Base-by-base conservation (phyloP, 495 filamentous ascomycete species). In the Neurospora terricola region DNA sequence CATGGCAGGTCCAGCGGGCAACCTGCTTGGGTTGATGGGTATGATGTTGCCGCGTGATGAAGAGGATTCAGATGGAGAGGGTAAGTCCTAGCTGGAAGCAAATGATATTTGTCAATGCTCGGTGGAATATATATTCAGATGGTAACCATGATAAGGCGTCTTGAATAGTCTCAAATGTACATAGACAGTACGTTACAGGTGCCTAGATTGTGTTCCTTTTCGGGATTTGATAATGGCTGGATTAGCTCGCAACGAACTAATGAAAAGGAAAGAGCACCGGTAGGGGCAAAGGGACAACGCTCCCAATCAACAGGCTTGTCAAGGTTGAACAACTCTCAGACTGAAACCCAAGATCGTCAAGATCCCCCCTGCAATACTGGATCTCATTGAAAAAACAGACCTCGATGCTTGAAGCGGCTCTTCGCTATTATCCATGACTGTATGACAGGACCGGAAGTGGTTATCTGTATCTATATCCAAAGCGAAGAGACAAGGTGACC, bases 1-100 rank as follows among this genome's bases (percentile, higher is more conserved):
- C 43, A 87, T 91, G 82, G 84, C 94, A 14, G 95, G 95, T 0
- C 95, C 95, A 2, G 91, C 90, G 5, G 91, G 94, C 2, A 98
- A 97, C 79, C 80, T 98, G 72, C 84, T 98, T 75, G 90, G 90
- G 5, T 87, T 94, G 85, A 90, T 97, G 93, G 92, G 93, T 37
- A 83, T 97, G 75, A 83, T 86, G 40, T 82, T 97, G 73, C 94
- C 94, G 0, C 85, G 92, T 73, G 92, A 96, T 78, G 94, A 96
- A 71, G 88, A 83, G 36, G 85, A 86, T 34, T 66, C 27, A 2
- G 73, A 27, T 45, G 72, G 69, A 34, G 72, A 54, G 43, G 74
- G 71, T 36, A 70, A 42, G 23, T 37, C 27, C 14, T 34, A 12
- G 69, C 18, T 16, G 11, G 34, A 59, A 12, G 9, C 10, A 54